phyloP scores from a whole-genome alignment of 2,329 filamentous ascomycete genomes.

The Scedosporium boydii region DNA sequence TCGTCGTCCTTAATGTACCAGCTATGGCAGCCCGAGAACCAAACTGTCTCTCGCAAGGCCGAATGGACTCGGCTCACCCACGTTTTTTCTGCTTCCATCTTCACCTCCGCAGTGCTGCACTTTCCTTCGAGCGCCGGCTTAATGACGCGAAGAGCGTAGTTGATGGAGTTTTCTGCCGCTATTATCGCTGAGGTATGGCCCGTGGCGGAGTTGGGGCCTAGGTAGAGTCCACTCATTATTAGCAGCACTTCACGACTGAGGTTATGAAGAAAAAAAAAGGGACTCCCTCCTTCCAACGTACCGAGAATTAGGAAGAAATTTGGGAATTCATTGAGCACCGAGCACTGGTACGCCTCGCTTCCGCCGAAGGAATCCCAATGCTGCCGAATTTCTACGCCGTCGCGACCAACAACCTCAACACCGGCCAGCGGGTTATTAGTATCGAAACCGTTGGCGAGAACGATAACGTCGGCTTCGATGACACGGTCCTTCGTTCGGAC shows the following conservation, averaged over 20 bases:
- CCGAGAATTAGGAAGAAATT: conserved; percentile 56
- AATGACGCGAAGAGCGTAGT: conserved; percentile 50
- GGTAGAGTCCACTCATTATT: background rate
- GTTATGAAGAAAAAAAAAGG: conserved; percentile 4
- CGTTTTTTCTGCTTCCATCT: conserved; percentile 21
- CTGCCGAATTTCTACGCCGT: conserved; percentile 38
- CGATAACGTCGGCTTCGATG: conserved; percentile 47
- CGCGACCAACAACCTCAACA: conserved; percentile 40
- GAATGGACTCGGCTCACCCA: conserved; percentile 23
- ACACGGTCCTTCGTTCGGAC: conserved; percentile 27
- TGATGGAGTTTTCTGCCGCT: conserved; percentile 50
- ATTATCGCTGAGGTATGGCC: conserved; percentile 53
- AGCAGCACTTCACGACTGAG: background rate
- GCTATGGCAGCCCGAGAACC: conserved; percentile 21
- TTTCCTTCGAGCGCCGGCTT: conserved; percentile 30
- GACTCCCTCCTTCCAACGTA: conserved; percentile 3
- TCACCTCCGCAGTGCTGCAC: conserved; percentile 21
- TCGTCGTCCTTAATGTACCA: conserved; percentile 23
- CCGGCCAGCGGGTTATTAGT: conserved; percentile 44
- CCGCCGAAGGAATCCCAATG: conserved; percentile 52
- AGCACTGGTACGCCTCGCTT: conserved; percentile 50
- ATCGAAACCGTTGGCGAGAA: conserved; percentile 53
- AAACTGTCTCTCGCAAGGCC: conserved; percentile 23
- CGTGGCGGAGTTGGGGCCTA: conserved; percentile 50
- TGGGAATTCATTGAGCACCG: conserved; percentile 49